These are phyloP conservation scores for Vigna trinervia DNA, from an alignment of 306 rosid species.

Conservation along the genomic window DNA sequence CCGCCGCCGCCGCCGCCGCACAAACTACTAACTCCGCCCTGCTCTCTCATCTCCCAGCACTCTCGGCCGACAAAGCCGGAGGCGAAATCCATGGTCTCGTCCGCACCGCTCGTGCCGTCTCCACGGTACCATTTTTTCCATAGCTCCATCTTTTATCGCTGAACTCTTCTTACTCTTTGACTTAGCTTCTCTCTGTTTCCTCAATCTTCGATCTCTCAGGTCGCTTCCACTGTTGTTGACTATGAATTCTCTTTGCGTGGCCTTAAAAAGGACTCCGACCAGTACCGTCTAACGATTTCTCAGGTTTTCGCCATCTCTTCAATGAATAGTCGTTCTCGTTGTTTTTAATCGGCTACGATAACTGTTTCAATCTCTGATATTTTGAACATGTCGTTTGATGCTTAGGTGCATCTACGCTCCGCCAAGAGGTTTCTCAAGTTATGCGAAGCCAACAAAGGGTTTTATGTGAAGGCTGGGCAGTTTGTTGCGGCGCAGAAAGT, in stretches of 20 bases:
- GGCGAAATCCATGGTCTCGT: constrained; percentile 57
- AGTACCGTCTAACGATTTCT: constrained; percentile 59
- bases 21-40: constrained; percentile 39
- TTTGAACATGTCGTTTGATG: constrained; percentile 27
- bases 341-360: not conserved
- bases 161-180: not conserved
- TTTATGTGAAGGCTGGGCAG: constrained; percentile 95
- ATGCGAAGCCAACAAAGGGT: constrained; percentile 88
- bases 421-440: constrained; percentile 70
- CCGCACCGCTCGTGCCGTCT: constrained; percentile 83
- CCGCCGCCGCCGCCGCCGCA: constrained; percentile 26
- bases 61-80: constrained; percentile 40
- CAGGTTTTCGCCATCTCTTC: constrained; percentile 55
- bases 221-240: constrained; percentile 62
- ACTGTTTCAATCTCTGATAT: constrained; percentile 6
- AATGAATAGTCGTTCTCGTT: not conserved
- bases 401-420: constrained; percentile 81
- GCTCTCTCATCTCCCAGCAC: constrained; percentile 27
- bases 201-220: constrained; percentile 49
- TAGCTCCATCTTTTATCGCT: not conserved
- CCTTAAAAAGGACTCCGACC: constrained; percentile 55
- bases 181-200: constrained; percentile 8
- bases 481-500: constrained; percentile 72
- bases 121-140: constrained; percentile 55
- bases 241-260: constrained; percentile 73